Conservation (phyloP, 116 monocot species). For the Iris pallida region DNA sequence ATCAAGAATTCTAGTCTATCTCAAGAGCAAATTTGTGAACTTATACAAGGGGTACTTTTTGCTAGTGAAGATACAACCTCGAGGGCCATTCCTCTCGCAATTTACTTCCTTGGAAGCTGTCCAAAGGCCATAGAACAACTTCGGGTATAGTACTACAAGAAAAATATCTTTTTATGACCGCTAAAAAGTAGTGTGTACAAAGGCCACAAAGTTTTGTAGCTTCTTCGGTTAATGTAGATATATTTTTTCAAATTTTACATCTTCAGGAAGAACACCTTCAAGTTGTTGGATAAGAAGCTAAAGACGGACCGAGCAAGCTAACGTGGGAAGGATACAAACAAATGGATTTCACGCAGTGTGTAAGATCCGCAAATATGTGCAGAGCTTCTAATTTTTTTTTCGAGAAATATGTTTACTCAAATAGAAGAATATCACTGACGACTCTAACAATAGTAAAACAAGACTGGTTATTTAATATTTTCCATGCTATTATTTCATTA, state of each 20-base stretch:
- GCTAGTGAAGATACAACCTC: background rate
- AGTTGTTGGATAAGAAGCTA: too few species aligned
- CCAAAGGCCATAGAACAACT: background rate
- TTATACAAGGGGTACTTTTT: background rate
- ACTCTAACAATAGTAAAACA: too few species aligned
- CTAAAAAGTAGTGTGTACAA: too few species aligned
- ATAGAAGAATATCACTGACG: too few species aligned
- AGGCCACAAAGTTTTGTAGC: too few species aligned
- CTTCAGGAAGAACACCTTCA: background rate
- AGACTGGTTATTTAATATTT: too few species aligned
- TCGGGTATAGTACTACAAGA: background rate
- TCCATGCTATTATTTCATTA: too few species aligned
- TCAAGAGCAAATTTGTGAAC: background rate
- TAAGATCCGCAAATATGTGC: background rate
- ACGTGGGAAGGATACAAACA: background rate
- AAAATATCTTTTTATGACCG: too few species aligned
- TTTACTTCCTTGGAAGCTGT: background rate
- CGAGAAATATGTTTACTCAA: too few species aligned
- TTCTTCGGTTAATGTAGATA: background rate
- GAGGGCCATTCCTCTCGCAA: background rate
- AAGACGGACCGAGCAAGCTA: background rate
- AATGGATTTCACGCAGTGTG: background rate
- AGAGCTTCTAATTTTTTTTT: background rate
- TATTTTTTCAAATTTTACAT: background rate
- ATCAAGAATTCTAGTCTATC: too few species aligned